Base-by-base conservation (phyloP, 2,329 filamentous ascomycete genomes). In the Arthroderma sp. region DNA sequence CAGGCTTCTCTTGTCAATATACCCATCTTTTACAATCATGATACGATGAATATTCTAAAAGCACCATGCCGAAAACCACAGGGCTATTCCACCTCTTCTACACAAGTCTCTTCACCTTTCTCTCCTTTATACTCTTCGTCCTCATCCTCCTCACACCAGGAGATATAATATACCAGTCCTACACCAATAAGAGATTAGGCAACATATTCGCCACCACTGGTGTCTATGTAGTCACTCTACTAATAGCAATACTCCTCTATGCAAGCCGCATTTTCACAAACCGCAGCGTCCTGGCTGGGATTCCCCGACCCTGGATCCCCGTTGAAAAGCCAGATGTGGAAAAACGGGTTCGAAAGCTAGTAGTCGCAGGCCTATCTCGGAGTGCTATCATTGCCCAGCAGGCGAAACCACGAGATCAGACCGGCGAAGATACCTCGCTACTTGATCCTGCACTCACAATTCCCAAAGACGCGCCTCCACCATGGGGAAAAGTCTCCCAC, bases 271-370 rank as follows among this genome's bases (percentile, higher is more conserved):
- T 95, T 15, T 95, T 89, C 64, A 85, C 89, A 43, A 93, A 85
- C 57, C 79, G 85, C 50, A 83, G 75, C 38, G 79, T 84, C 6
- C 73, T 96, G 6, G 77, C 80, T 11, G 80, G 78, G 3, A 94
- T 98, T 47, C 91, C 91, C 1, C 91, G 89, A 61, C 70, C 77
- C 44, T 93, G 85, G 75, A 76, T 94, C 10, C 88, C 88, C 0
- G 73, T 94, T 50, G 85, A 91, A 54, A 84, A 85, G 59, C 83
- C 82, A 51, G 87, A 95, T 59, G 76, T 95, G 38, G 77, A 75
- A 38, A 80, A 78, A 52, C 73, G 74, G 45, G 85, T 95, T 34
- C 73, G 84, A 56, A 75, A 78, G 52, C 78, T 94, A 67, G 82
- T 98, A 47, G 73, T 73, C 10, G 76, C 78, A 40, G 77, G 81